Conservation (phyloP, 768 basidiomycete species). For the Phanerochaete sordida region DNA sequence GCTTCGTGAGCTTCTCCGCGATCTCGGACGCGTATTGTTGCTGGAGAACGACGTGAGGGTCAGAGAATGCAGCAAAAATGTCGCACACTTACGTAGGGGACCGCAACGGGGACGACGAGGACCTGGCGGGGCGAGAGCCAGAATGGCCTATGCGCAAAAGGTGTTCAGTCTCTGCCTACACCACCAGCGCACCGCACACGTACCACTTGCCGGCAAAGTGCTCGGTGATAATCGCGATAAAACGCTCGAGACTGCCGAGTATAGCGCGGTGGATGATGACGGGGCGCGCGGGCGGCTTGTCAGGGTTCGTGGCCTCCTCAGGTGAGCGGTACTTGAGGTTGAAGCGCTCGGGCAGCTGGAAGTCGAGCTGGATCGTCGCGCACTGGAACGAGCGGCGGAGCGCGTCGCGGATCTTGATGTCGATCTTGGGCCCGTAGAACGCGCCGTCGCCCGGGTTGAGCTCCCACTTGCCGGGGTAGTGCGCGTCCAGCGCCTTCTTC, state of each 20-base stretch:
- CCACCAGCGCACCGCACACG: neutral
- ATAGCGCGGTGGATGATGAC: constrained; percentile 99
- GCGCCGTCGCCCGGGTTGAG: constrained; percentile 96
- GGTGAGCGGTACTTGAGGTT: constrained; percentile 87
- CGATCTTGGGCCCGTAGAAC: constrained; percentile 99
- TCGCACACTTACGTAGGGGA: constrained; percentile 66
- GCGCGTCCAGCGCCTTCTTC: constrained; percentile 75
- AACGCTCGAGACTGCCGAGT: constrained; percentile 89
- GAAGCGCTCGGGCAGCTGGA: constrained; percentile 96
- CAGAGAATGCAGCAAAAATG: neutral
- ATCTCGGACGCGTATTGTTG: constrained; percentile 90
- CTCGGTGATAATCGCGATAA: constrained; percentile 96
- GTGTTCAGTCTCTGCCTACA: neutral
- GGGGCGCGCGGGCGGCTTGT: constrained; percentile 64
- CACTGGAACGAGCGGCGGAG: constrained; percentile 94
- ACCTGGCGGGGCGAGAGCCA: constrained; percentile 98
- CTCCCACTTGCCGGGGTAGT: constrained; percentile 87
- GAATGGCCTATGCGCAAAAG: constrained; percentile 75
- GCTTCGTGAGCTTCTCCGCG: constrained; percentile 55
- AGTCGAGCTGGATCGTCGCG: constrained; percentile 98
- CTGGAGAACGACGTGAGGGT: constrained; percentile 38
- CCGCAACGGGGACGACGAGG: constrained; percentile 89
- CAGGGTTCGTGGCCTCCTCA: constrained; percentile 59
- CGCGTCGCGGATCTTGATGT: constrained; percentile 94
- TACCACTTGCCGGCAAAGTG: constrained; percentile 98